Evolutionary conservation across 2,329 filamentous ascomycete species (phyloP), one percentile per base, ranked within the genome.

Genomic region (Whalleya microplaca): DNA sequence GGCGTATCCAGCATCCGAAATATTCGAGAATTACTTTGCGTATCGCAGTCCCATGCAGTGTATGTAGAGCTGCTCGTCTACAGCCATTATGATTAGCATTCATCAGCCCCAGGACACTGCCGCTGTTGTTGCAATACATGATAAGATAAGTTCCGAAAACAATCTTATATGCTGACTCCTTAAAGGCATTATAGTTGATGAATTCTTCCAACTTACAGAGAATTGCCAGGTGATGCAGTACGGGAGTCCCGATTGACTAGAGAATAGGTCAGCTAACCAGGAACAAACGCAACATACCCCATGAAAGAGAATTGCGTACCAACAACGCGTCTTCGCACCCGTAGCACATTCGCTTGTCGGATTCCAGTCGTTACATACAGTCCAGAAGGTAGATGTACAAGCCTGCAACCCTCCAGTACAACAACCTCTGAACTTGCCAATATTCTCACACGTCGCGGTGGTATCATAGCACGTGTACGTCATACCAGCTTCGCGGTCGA

Each of bases 371-470:
- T 63, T 51, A 43, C 58, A 63, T n/a, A 50, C 21, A 1, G 56
- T 63, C 60, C 54, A 58, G 32, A 64, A 59, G 16, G 54, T 59
- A 3, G 56, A 59, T 12, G 56, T 56, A 37, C 63, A 63, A 14
- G 48, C 45, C 40, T 53, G 55, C 37, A 55, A 43, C 4, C 50
- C 56, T 3, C 56, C 46, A 10, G 58, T 63, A 51, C 58, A 64
- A 23, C 63, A 62, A 5, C 55, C 55, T 37, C 58, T 54, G 12
- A 43, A 63, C 12, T 40, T 41, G 21, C 55, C 55, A 14, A 59
- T 59, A 41, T 63, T 53, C 45, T 59, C 53, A 43, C 61, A 63
- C 10, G 45, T 61, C 23, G 45, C 55, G 9, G 49, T 41, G 27
- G n/a, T 53, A 1, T 50, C 54, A 41, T 61, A 63, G 23, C 58